These are phyloP conservation scores for Raffaelea ambrosiae DNA, from an alignment of 2,329 filamentous ascomycete species.

Conservation along the genomic window DNA sequence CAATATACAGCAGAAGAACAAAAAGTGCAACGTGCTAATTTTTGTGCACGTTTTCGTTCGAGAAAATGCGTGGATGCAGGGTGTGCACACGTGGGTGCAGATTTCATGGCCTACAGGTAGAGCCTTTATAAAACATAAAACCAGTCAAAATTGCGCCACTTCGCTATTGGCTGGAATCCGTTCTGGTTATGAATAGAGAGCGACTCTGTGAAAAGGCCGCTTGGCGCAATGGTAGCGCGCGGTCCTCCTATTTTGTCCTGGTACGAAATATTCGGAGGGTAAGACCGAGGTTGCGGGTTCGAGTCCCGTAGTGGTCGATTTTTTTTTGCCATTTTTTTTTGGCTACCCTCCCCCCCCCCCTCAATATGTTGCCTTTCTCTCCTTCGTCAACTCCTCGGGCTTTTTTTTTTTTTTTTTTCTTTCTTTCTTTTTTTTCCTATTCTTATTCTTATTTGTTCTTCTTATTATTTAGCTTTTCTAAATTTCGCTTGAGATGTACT, in stretches of 20 bases:
- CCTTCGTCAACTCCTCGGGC: too few relatives aligned
- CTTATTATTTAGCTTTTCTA: too few relatives aligned
- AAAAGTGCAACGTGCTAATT: too few relatives aligned
- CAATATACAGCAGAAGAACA: too few relatives aligned
- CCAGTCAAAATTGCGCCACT: constrained; percentile 1
- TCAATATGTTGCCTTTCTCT: not conserved
- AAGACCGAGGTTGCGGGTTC: constrained; percentile 18
- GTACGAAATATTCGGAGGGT: constrained; percentile 8
- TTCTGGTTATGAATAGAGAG: too few relatives aligned
- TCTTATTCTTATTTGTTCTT: not conserved
- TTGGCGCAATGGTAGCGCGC: constrained; percentile 19
- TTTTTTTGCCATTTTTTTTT: constrained; percentile 7
- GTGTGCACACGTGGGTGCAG: too few relatives aligned
- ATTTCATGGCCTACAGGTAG: not conserved
- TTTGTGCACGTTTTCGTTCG: too few relatives aligned
- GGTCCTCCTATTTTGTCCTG: constrained; percentile 17
- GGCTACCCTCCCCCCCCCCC: not conserved
- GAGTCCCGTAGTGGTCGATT: constrained; percentile 17
- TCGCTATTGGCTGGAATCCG: constrained; percentile 12
- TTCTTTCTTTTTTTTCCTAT: not conserved
- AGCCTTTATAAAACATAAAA: constrained; percentile 10
- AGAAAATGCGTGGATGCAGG: not conserved
- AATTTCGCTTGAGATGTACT: not conserved
- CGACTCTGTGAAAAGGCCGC: constrained; percentile 10
- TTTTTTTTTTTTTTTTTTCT: not conserved